A percentile compares a stretch with the other conserved stretches of the same genome.
phyloP scores from a whole-genome alignment of 306 rosid species.

The Fragaria ananassa region DNA sequence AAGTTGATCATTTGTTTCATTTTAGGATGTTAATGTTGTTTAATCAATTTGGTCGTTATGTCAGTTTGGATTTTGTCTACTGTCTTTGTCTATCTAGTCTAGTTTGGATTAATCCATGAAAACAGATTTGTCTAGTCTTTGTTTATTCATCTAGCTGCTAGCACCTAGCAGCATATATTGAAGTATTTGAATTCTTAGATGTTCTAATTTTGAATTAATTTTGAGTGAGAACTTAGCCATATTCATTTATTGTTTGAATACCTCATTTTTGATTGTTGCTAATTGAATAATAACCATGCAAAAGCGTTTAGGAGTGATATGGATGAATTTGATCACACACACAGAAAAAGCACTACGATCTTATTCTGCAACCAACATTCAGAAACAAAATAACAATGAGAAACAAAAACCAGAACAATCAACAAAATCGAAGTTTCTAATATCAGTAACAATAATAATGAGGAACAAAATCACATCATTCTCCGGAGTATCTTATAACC shows the following conservation, averaged over 20 bases:
- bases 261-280: background rate
- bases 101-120: background rate
- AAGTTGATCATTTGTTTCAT: background rate
- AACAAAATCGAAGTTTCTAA: too few species aligned
- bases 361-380: slow-evolving; percentile 24
- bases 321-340: slow-evolving; percentile 14
- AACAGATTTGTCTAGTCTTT: background rate
- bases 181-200: background rate
- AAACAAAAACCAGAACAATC: background rate
- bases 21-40: background rate
- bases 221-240: background rate
- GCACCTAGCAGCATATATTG: background rate
- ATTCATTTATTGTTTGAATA: background rate
- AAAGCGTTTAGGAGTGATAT: background rate
- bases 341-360: slow-evolving; percentile 35
- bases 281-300: background rate
- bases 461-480: too few species aligned
- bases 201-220: background rate
- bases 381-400: background rate
- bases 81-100: background rate
- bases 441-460: background rate
- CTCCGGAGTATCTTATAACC: too few species aligned
- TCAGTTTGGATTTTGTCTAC: background rate
- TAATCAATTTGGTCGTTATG: background rate
- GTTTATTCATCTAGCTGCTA: background rate